Evolutionary conservation across 306 rosid genomes (phyloP), one percentile per base, ranked within the genome.

Genomic region (Quercus berberidifolia): DNA sequence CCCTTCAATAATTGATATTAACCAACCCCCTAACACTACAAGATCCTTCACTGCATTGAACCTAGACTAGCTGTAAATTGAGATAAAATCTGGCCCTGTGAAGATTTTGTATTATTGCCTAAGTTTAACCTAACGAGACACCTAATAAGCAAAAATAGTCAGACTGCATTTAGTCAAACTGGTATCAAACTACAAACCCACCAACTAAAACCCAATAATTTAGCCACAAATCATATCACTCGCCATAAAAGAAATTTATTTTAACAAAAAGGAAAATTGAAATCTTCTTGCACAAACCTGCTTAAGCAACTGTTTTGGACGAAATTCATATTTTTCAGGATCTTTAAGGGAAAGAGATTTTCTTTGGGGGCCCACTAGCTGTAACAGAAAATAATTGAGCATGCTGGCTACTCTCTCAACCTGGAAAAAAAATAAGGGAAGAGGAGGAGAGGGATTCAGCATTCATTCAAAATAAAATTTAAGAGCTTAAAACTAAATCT

Each of bases 401-500:
- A 96, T 96, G 84, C 99, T 93, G 67, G 99, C 99, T 77, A 96
- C 99, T 83, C 99, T 87, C 73, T 96, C 99, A 67, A 96, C 98
- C 99, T 96, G 86, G 74, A 75, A 80, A 76, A 75, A 21, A 51
- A 79, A 59, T 41, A 25, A 25, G 11, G 20, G 82, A 43, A 74
- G 7, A 62, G 30, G 49, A 81, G 14, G n/a, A 19, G 19, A 8
- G 55, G 5, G 52, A 43, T 23, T 59, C 49, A 43, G 60, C 38
- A 74, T 13, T 14, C 0, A 10, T 67, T 72, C 30, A 17, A 65
- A 14, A 23, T 4, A 57, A 20, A 63, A 43, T 51, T 73, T 19
- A 38, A 58, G 23, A 55, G 75, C 54, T 59, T 55, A 38, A 74
- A 59, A 83, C 54, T 46, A 68, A 33, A 51, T 43, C 62, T 80